Evolutionary conservation across 257 asterid genomes (phyloP).

Genomic region (Mentha longifolia): DNA sequence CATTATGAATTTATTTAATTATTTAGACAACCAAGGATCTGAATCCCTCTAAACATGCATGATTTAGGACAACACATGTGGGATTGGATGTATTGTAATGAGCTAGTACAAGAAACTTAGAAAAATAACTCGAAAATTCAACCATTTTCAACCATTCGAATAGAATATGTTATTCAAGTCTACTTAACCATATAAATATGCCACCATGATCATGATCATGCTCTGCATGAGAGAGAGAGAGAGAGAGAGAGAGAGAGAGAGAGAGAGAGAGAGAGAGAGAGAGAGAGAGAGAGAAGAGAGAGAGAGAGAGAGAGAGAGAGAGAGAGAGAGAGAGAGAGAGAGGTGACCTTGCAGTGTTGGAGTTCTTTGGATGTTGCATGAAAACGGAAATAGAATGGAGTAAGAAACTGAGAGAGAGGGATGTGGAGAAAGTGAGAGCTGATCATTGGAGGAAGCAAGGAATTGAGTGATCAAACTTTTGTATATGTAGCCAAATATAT

Average conservation of each 20-base stretch:
- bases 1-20: too few species aligned
- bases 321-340: slow-evolving; percentile 22
- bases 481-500: slow-evolving; percentile 37
- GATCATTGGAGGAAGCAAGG: slow-evolving; percentile 36
- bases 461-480: slow-evolving; percentile 24
- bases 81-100: neutral
- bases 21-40: too few species aligned
- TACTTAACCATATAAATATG: neutral
- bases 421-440: slow-evolving; percentile 33
- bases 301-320: slow-evolving; percentile 28
- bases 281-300: slow-evolving; percentile 29
- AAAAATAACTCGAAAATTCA: neutral
- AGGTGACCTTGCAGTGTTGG: slow-evolving; percentile 40
- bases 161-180: neutral
- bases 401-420: slow-evolving; percentile 15
- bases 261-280: slow-evolving; percentile 28
- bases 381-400: slow-evolving; percentile 28
- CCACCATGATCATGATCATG: too few species aligned
- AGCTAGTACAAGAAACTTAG: neutral
- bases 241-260: slow-evolving; percentile 28
- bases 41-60: too few species aligned
- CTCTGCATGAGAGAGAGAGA: slow-evolving; percentile 11
- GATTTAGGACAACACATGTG: too few species aligned
- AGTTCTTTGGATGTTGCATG: slow-evolving; percentile 51
- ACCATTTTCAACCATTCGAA: too few species aligned